phyloP scores from a whole-genome alignment of 2,329 filamentous ascomycete species.

The Monosporascus sp. region DNA sequence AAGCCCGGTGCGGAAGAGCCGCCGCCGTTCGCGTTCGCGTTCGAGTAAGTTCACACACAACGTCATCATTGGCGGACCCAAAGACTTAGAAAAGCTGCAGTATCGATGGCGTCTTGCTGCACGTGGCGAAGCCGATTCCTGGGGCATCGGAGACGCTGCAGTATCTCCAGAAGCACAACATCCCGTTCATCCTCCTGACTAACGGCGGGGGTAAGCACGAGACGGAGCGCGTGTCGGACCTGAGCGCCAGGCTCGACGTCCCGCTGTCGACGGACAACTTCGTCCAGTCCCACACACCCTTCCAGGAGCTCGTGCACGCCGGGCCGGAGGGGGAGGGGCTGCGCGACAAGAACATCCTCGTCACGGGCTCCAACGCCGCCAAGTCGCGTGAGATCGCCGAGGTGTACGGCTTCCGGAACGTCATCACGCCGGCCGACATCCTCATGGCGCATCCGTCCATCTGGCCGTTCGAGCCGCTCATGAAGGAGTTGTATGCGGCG shows the following conservation, averaged over 20 bases:
- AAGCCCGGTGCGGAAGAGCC: constrained; percentile 5
- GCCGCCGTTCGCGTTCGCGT: constrained; percentile 26
- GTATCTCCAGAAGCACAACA: constrained; percentile 65
- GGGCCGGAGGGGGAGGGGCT: constrained; percentile 34
- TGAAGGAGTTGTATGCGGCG: constrained; percentile 54
- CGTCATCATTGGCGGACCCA: constrained; percentile 2
- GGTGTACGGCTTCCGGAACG: constrained; percentile 71
- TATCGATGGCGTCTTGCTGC: constrained; percentile 93
- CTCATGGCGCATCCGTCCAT: constrained; percentile 66
- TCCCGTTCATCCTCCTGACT: constrained; percentile 91
- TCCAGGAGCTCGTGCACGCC: constrained; percentile 62
- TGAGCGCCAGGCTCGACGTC: constrained; percentile 61
- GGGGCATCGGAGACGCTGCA: constrained; percentile 69
- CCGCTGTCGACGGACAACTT: constrained; percentile 64
- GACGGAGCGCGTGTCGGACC: constrained; percentile 62
- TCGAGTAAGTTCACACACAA: constrained; percentile 27
- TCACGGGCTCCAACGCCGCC: constrained; percentile 64
- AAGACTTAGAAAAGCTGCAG: constrained; percentile 23
- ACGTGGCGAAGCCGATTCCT: constrained; percentile 71
- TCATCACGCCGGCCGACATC: constrained; percentile 83
- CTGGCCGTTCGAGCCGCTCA: constrained; percentile 75
- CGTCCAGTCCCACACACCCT: constrained; percentile 88
- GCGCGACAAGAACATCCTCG: constrained; percentile 62
- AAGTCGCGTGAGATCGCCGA: constrained; percentile 70
- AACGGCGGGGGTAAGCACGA: constrained; percentile 91